Evolutionary conservation across 2,329 filamentous ascomycete species (phyloP).

Genomic region (Phoma sp.): DNA sequence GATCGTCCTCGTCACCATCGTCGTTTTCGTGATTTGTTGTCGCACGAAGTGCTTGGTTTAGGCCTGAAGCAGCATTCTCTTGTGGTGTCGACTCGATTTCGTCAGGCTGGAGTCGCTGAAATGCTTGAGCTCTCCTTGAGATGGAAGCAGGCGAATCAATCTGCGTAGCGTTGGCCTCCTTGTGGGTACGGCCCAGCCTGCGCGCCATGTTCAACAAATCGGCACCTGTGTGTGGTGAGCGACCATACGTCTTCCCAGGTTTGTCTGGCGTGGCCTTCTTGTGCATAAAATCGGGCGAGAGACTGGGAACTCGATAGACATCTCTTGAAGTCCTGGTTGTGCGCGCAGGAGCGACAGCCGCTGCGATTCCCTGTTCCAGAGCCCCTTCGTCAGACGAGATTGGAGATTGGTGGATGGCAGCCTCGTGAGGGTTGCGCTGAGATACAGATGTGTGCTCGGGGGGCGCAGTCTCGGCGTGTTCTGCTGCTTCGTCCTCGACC

Average conservation of each 20-base stretch:
- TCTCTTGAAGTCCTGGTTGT: constrained; percentile 13
- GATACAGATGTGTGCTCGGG: background rate
- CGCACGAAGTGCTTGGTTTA: background rate
- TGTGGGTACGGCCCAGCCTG: background rate
- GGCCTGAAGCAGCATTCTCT: background rate
- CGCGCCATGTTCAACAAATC: constrained; percentile 20
- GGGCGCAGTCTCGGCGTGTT: background rate
- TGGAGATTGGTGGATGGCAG: constrained; percentile 17
- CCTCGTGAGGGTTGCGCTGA: constrained; percentile 1
- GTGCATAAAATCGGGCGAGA: constrained; percentile 23
- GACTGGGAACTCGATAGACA: constrained; percentile 24
- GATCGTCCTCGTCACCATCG: background rate
- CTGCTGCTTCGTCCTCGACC: background rate
- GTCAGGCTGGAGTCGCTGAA: constrained; percentile 14
- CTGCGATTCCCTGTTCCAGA: background rate
- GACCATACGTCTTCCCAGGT: constrained; percentile 21
- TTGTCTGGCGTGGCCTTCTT: constrained; percentile 15
- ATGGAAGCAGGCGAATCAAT: background rate
- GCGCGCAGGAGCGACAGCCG: background rate
- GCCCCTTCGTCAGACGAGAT: constrained; percentile 8
- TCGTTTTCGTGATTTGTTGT: background rate
- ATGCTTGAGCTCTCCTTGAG: constrained; percentile 12
- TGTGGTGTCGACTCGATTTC: constrained; percentile 22
- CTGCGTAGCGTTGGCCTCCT: background rate
- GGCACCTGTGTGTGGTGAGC: constrained; percentile 17